These are phyloP conservation scores for Calonectria pteridis DNA, from an alignment of 2,329 filamentous ascomycete genomes.

Conservation along the genomic window DNA sequence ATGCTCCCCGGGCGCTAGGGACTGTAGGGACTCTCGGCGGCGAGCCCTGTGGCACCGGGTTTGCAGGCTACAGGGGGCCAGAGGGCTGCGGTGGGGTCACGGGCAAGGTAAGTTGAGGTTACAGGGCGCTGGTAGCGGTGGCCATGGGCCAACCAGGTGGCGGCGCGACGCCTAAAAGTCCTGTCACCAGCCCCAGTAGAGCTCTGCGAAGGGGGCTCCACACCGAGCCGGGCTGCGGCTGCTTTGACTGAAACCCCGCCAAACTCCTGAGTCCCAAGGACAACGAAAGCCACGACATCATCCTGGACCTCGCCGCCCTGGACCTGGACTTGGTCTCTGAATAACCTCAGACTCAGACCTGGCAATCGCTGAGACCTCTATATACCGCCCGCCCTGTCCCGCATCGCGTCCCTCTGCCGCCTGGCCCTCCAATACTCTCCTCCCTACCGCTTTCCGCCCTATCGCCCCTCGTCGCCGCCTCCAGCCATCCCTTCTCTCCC, in stretches of 20 bases:
- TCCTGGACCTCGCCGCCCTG: slow-evolving; percentile 5
- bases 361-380: background rate
- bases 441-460: background rate
- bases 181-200: slow-evolving; percentile 23
- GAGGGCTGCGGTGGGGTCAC: slow-evolving; percentile 11
- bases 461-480: slow-evolving; percentile 20
- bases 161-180: slow-evolving; percentile 25
- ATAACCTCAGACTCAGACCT: slow-evolving; percentile 9
- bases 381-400: background rate
- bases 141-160: background rate
- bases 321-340: background rate
- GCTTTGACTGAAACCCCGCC: slow-evolving; percentile 43
- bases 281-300: slow-evolving; percentile 24
- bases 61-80: slow-evolving; percentile 8
- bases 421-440: background rate
- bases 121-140: slow-evolving; percentile 4
- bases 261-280: slow-evolving; percentile 42
- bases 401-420: background rate
- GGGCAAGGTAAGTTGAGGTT: background rate
- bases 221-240: slow-evolving; percentile 8
- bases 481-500: slow-evolving; percentile 18
- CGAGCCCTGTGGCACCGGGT: background rate
- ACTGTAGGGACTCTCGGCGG: background rate
- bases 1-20: background rate
- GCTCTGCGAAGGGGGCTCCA: slow-evolving; percentile 11